Percentiles rank a stretch among this genome's conserved stretches.
These are phyloP conservation scores for Pyrenophora teres DNA, from an alignment of 2,329 filamentous ascomycete species.

Conservation along the genomic window DNA sequence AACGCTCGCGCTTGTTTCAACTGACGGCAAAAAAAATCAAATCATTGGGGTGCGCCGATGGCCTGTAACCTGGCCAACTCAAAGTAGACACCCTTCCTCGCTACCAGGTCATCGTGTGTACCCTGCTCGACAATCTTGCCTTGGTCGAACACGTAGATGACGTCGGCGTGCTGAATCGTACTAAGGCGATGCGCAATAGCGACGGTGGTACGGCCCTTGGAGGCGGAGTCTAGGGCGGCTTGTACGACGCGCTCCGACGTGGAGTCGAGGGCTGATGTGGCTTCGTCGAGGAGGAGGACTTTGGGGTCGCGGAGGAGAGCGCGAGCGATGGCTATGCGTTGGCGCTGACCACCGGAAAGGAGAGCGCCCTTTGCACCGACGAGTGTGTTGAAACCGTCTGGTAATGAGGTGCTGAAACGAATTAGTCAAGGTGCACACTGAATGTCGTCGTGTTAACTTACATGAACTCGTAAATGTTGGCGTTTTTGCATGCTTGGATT, in stretches of 20 bases:
- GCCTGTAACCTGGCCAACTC: conserved; percentile 44
- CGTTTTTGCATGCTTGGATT: conserved; percentile 77
- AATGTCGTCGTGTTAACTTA: too few species aligned
- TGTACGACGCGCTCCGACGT: conserved; percentile 74
- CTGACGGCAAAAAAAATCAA: background rate
- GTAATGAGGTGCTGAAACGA: conserved; percentile 20
- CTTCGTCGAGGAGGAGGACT: conserved; percentile 63
- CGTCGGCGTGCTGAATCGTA: conserved; percentile 91
- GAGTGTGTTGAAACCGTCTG: conserved; percentile 80
- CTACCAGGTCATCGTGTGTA: conserved; percentile 67
- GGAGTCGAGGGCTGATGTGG: conserved; percentile 46
- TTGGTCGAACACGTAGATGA: conserved; percentile 96
- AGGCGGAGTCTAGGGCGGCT: conserved; percentile 77
- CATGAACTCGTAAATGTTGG: conserved; percentile 47
- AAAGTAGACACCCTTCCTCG: conserved; percentile 48
- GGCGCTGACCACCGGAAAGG: conserved; percentile 80
- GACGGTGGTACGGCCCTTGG: conserved; percentile 87
- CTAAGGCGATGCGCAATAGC: conserved; percentile 90
- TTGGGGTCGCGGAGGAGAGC: conserved; percentile 91
- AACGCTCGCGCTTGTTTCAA: background rate
- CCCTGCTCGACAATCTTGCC: conserved; percentile 85
- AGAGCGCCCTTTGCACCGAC: conserved; percentile 80
- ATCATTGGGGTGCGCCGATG: conserved; percentile 42
- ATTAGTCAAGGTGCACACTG: too few species aligned
- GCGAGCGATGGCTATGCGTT: conserved; percentile 90